phyloP scores from a whole-genome alignment of 139 green algal genomes.

The Picochlorum sp. region DNA sequence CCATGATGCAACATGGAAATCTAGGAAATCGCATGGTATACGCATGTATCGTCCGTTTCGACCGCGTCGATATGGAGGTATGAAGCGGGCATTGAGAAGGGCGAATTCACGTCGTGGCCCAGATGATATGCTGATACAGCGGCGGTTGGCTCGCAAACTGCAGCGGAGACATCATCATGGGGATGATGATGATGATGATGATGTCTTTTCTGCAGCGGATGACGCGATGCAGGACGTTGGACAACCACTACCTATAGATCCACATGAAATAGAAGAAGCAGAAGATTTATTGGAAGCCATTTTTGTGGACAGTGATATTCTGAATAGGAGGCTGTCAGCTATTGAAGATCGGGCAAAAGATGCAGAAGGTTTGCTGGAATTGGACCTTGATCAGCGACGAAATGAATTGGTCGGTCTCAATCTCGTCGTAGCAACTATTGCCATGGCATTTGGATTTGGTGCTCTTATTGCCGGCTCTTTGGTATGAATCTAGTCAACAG shows the following conservation, averaged over 20 bases:
- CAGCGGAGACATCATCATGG: background rate
- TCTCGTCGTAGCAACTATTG: conserved; percentile 29
- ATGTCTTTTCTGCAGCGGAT: background rate
- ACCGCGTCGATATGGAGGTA: too few relatives aligned
- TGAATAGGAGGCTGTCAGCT: conserved; percentile 22
- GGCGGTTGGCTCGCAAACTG: background rate
- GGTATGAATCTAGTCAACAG: conserved; percentile 27
- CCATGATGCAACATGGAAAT: too few relatives aligned
- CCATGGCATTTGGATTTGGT: conserved; percentile 20
- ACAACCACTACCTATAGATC: background rate
- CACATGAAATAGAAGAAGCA: conserved; percentile 13
- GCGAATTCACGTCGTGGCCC: too few relatives aligned
- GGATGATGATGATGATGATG: background rate
- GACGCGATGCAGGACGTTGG: background rate
- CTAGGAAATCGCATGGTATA: too few relatives aligned
- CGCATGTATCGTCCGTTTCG: too few relatives aligned
- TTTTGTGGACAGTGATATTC: conserved; percentile 5
- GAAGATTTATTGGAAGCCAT: conserved; percentile 14
- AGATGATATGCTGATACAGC: conserved; percentile 1
- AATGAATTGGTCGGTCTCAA: conserved; percentile 44
- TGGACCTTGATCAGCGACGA: conserved; percentile 34
- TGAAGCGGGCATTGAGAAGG: too few relatives aligned
- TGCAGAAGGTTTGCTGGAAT: conserved; percentile 30
- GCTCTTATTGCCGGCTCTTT: conserved; percentile 20
- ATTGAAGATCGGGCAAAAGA: conserved; percentile 24